Conservation (phyloP, 768 basidiomycete genomes). For the Dioszegia aurantiaca region DNA sequence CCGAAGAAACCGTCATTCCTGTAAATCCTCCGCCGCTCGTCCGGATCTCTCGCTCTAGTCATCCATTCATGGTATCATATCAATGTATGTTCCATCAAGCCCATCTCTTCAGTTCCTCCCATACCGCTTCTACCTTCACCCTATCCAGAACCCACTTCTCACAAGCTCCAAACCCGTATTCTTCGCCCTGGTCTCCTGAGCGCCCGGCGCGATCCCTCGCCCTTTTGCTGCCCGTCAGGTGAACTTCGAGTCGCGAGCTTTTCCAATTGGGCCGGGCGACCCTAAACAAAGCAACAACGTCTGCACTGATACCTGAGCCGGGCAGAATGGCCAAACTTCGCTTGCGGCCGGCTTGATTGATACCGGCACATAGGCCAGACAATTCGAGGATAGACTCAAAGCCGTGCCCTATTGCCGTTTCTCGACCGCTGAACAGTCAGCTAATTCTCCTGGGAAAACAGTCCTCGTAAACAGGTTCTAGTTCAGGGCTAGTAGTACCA, state of each 20-base stretch:
- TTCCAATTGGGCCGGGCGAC: background rate
- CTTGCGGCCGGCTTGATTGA: background rate
- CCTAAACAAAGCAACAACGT: background rate
- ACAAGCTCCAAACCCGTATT: constrained; percentile 22
- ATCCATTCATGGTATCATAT: too few relatives aligned
- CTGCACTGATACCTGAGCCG: constrained; percentile 21
- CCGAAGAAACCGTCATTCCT: constrained; percentile 41
- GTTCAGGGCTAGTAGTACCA: too few relatives aligned
- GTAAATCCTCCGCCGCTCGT: background rate
- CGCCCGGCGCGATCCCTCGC: background rate
- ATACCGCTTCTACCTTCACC: constrained; percentile 1
- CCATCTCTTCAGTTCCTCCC: constrained; percentile 5
- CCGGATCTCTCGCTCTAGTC: too few relatives aligned
- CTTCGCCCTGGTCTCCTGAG: background rate
- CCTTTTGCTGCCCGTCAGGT: constrained; percentile 15
- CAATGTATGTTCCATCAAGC: background rate
- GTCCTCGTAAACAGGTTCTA: too few relatives aligned
- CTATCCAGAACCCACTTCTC: constrained; percentile 19
- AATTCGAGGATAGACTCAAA: too few relatives aligned
- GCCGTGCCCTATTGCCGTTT: too few relatives aligned
- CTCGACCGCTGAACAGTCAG: too few relatives aligned
- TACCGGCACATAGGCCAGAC: too few relatives aligned
- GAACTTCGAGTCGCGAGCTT: constrained; percentile 17
- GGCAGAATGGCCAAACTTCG: constrained; percentile 13
- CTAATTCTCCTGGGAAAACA: too few relatives aligned